Evolutionary conservation across 345 rosid species (phyloP).

Genomic region (Sisymbrium irio): DNA sequence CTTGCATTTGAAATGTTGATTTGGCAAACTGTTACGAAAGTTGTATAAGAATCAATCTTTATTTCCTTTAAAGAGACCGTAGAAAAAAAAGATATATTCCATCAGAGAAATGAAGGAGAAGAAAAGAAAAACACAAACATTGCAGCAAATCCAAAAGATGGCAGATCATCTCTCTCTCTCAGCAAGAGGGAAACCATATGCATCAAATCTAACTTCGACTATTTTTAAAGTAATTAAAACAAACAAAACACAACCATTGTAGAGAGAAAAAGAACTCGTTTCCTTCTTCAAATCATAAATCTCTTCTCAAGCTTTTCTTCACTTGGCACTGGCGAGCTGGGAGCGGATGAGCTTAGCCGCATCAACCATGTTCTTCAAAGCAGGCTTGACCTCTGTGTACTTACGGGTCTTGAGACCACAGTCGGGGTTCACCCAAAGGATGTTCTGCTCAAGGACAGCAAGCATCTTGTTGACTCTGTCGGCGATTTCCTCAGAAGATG

Average conservation of each 20-base stretch:
- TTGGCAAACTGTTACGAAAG: too few relatives aligned
- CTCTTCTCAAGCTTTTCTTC: conserved; percentile 31
- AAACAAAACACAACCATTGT: conserved; percentile 30
- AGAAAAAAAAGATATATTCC: conserved; percentile 27
- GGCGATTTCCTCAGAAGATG: conserved; percentile 88
- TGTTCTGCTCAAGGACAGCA: conserved; percentile 88
- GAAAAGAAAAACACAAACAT: conserved; percentile 3
- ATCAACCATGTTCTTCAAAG: conserved; percentile 84
- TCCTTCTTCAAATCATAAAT: conserved; percentile 12
- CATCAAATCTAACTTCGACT: conserved; percentile 31
- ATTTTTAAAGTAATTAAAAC: conserved; percentile 18
- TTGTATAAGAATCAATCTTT: conserved; percentile 19
- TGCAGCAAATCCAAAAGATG: conserved; percentile 21
- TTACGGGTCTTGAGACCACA: conserved; percentile 98
- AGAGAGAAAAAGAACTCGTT: not conserved
- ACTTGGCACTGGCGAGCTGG: conserved; percentile 90
- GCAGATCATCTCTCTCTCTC: not conserved
- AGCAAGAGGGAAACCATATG: conserved; percentile 23
- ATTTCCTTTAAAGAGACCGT: conserved; percentile 14
- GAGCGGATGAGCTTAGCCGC: conserved; percentile 93
- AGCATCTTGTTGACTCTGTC: conserved; percentile 99
- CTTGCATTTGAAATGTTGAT: too few relatives aligned
- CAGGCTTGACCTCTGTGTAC: conserved; percentile 87
- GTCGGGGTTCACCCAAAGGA: conserved; percentile 99
- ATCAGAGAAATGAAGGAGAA: conserved; percentile 3